These are phyloP conservation scores for Rhodotorula paludigena DNA, from an alignment of 768 basidiomycete species.

Conservation along the genomic window DNA sequence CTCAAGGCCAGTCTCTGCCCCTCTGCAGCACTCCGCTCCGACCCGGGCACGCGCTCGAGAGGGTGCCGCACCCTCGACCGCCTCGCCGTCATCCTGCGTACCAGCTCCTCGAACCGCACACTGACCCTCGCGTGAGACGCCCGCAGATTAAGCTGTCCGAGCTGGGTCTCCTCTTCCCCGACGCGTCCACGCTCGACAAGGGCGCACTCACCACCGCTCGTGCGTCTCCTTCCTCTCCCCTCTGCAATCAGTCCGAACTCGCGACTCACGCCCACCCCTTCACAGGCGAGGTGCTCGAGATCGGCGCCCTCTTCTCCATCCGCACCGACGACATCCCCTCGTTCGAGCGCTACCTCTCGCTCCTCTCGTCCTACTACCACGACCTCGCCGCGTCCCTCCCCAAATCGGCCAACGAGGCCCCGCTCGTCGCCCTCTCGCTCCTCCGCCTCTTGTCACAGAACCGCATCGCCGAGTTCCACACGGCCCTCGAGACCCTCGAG, in stretches of 20 bases:
- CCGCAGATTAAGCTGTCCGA: slow-evolving; percentile 24
- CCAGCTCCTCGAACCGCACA: too few species aligned
- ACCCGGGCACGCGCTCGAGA: too few species aligned
- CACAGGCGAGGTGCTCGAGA: slow-evolving; percentile 77
- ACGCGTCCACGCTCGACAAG: background rate
- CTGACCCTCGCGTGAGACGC: too few species aligned
- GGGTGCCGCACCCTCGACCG: too few species aligned
- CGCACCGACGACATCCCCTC: slow-evolving; percentile 79
- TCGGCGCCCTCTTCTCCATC: slow-evolving; percentile 91
- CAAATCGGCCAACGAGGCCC: slow-evolving; percentile 76
- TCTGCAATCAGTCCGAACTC: slow-evolving; percentile 50
- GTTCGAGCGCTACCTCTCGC: slow-evolving; percentile 91
- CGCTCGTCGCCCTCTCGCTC: slow-evolving; percentile 86
- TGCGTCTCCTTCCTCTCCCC: background rate
- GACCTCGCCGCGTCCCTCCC: slow-evolving; percentile 76
- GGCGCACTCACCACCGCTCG: slow-evolving; percentile 26
- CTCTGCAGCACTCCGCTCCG: too few species aligned
- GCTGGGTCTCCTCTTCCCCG: slow-evolving; percentile 32
- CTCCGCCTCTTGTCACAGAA: slow-evolving; percentile 91
- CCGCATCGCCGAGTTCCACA: slow-evolving; percentile 96
- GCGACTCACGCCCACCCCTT: background rate
- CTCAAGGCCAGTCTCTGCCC: too few species aligned
- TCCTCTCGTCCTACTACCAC: slow-evolving; percentile 82
- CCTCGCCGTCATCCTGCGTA: too few species aligned
- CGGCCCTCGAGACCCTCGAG: slow-evolving; percentile 77